phyloP scores from a whole-genome alignment of 129 eudicot genomes.

The Silybum marianum region DNA sequence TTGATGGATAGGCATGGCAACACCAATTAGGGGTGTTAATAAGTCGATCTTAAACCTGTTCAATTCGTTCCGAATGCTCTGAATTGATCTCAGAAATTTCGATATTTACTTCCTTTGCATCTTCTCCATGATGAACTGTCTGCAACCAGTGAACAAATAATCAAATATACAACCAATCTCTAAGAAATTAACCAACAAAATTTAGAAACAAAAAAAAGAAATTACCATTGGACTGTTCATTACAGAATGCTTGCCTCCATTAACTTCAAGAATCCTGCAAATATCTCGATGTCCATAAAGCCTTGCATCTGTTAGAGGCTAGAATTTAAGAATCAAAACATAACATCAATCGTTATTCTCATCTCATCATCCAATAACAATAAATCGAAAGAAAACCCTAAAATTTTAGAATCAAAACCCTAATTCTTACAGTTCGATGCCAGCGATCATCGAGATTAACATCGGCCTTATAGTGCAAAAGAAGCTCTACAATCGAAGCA shows the following conservation, averaged over 20 bases:
- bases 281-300: conserved; percentile 71
- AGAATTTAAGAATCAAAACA: conserved; percentile 10
- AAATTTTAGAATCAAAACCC: neutral
- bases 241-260: conserved; percentile 59
- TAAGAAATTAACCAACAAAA: neutral
- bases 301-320: conserved; percentile 80
- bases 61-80: conserved; percentile 36
- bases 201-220: neutral
- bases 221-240: conserved; percentile 58
- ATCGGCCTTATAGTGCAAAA: conserved; percentile 64
- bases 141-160: conserved; percentile 4
- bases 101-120: conserved; percentile 60
- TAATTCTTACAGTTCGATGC: conserved; percentile 53
- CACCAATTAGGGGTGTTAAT: too few species aligned
- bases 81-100: conserved; percentile 56
- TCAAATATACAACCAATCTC: neutral
- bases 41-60: too few species aligned
- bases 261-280: conserved; percentile 73
- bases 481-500: conserved; percentile 78
- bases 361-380: neutral
- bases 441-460: conserved; percentile 73
- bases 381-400: neutral
- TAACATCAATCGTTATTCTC: conserved; percentile 3
- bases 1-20: too few species aligned
- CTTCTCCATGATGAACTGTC: conserved; percentile 63